Conservation (phyloP, 805 yeast genomes). For the Candida sithepensis region DNA sequence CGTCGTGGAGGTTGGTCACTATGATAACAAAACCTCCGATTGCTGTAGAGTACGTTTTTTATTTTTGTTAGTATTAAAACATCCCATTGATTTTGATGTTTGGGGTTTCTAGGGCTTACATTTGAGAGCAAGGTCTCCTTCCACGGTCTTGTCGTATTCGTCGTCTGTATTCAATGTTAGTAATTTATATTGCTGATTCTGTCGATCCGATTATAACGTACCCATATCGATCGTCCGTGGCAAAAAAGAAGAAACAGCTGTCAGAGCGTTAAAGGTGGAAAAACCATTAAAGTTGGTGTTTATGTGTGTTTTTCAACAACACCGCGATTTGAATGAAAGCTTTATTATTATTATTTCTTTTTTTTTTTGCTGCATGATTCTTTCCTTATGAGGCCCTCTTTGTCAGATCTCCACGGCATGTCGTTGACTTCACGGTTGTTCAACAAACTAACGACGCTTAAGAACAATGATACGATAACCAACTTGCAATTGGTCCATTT, state of each 20-base stretch:
- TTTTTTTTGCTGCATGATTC: too few species aligned
- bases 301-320: too few species aligned
- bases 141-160: slow-evolving; percentile 1
- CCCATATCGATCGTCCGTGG: neutral
- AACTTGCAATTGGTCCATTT: neutral
- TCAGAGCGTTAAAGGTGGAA: too few species aligned
- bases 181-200: neutral
- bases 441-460: neutral
- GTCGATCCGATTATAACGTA: neutral
- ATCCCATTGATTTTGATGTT: too few species aligned
- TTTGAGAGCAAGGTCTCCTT: slow-evolving; percentile 6
- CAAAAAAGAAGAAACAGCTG: neutral
- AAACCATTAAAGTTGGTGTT: too few species aligned
- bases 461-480: neutral
- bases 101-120: too few species aligned
- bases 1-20: slow-evolving; percentile 40
- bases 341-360: too few species aligned
- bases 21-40: slow-evolving; percentile 42
- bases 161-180: neutral
- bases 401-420: too few species aligned
- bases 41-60: too few species aligned
- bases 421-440: neutral
- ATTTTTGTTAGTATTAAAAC: too few species aligned
- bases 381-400: too few species aligned
- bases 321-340: neutral